Percentiles rank a stretch among this genome's conserved stretches.
phyloP scores from a whole-genome alignment of 73 alveolate species.

The Durusdinium trenchii region DNA sequence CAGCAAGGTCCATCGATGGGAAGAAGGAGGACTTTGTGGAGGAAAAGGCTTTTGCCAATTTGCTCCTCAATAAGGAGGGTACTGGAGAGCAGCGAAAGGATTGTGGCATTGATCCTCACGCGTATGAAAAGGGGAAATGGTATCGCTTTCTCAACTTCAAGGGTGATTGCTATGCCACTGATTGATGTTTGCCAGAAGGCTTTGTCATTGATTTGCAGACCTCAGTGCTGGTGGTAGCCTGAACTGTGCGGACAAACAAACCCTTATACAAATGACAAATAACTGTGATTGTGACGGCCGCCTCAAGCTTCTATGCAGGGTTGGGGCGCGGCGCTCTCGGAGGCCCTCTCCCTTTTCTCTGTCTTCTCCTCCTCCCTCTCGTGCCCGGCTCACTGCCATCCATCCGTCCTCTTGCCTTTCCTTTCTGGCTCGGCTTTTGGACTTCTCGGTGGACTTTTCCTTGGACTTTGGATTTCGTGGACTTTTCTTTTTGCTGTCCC shows the following conservation, averaged over 20 bases:
- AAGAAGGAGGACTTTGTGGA: conserved; percentile 90
- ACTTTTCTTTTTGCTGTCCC: no score
- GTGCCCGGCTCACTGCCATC: no score
- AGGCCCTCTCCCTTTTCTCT: no score
- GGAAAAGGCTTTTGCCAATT: conserved; percentile 90
- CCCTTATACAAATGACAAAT: no score
- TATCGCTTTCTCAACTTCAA: conserved; percentile 72
- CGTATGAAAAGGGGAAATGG: conserved; percentile 91
- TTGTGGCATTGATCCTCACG: conserved; percentile 86
- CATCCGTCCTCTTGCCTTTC: no score
- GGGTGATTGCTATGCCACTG: conserved; percentile 73
- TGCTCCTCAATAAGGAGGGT: conserved; percentile 91
- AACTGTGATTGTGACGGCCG: no score
- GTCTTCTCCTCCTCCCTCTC: no score
- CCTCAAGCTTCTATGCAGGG: no score
- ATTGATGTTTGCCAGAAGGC: neutral
- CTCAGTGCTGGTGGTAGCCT: neutral
- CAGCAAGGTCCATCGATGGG: conserved; percentile 85
- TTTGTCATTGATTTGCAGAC: neutral
- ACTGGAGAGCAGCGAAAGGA: conserved; percentile 78
- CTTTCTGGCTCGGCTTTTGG: no score
- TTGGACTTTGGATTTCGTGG: no score
- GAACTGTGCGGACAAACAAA: neutral
- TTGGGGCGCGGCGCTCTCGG: no score
- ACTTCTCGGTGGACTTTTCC: no score